These are phyloP conservation scores for Hirschfeldia incana DNA, from an alignment of 345 rosid species.

Conservation along the genomic window DNA sequence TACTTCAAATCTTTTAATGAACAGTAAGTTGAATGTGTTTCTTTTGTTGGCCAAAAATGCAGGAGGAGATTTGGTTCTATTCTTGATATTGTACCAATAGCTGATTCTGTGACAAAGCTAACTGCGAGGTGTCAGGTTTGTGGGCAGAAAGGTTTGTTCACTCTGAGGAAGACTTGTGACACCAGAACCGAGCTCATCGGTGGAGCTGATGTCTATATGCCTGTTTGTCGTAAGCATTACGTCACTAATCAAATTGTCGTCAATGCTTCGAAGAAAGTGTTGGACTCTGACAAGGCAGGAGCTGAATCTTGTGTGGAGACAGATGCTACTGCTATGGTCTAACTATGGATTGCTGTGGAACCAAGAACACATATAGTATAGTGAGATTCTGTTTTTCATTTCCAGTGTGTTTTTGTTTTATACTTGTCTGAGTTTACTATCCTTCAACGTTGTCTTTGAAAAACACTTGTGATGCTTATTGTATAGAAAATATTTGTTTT, in stretches of 20 bases:
- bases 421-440: not conserved
- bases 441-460: not conserved
- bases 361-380: not conserved
- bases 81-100: constrained; percentile 78
- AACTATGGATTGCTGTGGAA: not conserved
- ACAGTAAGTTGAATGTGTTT: not conserved
- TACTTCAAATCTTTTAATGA: not conserved
- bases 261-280: constrained; percentile 41
- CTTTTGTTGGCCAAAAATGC: not conserved
- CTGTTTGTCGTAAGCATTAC: constrained; percentile 83
- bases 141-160: constrained; percentile 75
- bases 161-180: constrained; percentile 67
- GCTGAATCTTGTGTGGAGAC: constrained; percentile 34
- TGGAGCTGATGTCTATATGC: constrained; percentile 87
- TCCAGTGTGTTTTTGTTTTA: not conserved
- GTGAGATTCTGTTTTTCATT: not conserved
- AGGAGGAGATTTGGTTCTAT: constrained; percentile 87
- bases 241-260: constrained; percentile 48
- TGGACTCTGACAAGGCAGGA: constrained; percentile 38
- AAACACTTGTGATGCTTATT: not conserved
- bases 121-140: constrained; percentile 84
- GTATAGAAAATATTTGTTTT: not conserved
- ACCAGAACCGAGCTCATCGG: constrained; percentile 72
- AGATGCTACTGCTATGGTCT: constrained; percentile 29
- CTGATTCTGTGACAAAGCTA: constrained; percentile 75